These are phyloP conservation scores for Colletotrichum sp. DNA, from an alignment of 2,329 filamentous ascomycete genomes.

Conservation along the genomic window DNA sequence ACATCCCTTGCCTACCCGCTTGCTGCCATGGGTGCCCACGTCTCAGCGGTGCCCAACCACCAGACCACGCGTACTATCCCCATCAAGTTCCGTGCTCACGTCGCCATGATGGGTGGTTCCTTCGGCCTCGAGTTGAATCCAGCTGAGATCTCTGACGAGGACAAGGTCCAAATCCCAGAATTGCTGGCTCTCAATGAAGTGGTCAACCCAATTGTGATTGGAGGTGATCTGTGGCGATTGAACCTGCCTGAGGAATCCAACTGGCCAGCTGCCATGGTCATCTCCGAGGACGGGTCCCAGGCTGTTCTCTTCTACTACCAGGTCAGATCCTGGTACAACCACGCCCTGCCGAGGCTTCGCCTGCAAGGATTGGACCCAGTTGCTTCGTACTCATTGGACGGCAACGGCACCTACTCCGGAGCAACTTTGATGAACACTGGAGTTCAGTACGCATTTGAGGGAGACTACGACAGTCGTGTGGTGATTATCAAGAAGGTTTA, in stretches of 20 bases:
- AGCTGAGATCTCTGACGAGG: slow-evolving; percentile 51
- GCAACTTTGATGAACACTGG: slow-evolving; percentile 68
- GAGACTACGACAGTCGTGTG: slow-evolving; percentile 63
- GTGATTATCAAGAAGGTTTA: slow-evolving; percentile 56
- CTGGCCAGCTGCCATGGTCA: slow-evolving; percentile 66
- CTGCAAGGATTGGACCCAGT: slow-evolving; percentile 61
- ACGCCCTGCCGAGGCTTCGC: slow-evolving; percentile 55
- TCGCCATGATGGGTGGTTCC: slow-evolving; percentile 72
- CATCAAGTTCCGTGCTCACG: slow-evolving; percentile 66
- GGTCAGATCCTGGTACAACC: slow-evolving; percentile 55
- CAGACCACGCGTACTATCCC: slow-evolving; percentile 60
- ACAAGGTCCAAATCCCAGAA: slow-evolving; percentile 56
- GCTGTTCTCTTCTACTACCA: slow-evolving; percentile 68
- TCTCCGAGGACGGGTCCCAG: slow-evolving; percentile 52
- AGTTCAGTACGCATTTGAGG: slow-evolving; percentile 55
- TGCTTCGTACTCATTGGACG: slow-evolving; percentile 55
- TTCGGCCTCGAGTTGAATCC: slow-evolving; percentile 71
- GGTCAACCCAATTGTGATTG: slow-evolving; percentile 64
- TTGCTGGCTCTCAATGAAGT: slow-evolving; percentile 59
- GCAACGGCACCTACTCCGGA: slow-evolving; percentile 58
- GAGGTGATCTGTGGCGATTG: slow-evolving; percentile 65
- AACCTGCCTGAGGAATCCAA: slow-evolving; percentile 62
- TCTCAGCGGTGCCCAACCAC: slow-evolving; percentile 65
- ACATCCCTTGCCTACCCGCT: slow-evolving; percentile 68
- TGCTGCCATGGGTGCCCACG: slow-evolving; percentile 69